phyloP scores from a whole-genome alignment of 495 filamentous ascomycete genomes.

The Neurospora sp. region DNA sequence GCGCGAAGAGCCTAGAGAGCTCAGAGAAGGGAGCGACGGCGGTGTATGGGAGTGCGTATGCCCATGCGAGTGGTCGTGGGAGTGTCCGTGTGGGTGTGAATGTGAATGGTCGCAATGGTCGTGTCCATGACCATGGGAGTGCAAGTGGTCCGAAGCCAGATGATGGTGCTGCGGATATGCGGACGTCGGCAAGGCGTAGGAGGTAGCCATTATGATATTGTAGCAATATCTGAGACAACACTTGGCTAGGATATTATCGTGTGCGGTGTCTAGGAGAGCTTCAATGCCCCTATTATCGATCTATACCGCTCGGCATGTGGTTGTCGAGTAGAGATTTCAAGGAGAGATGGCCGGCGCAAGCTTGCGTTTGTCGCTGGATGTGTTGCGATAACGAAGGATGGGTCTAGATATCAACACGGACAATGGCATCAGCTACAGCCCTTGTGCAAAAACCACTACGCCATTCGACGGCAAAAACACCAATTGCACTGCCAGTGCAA shows the following conservation, averaged over 20 bases:
- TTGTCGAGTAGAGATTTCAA: neutral
- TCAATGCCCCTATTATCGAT: slow-evolving; percentile 8
- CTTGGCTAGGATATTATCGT: neutral
- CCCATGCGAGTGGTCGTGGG: slow-evolving; percentile 28
- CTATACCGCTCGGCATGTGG: neutral
- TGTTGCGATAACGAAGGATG: neutral
- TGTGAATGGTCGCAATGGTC: slow-evolving; percentile 28
- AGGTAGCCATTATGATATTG: slow-evolving; percentile 31
- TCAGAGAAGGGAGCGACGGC: slow-evolving; percentile 13
- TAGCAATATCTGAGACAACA: neutral
- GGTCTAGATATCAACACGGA: neutral
- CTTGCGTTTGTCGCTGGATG: neutral
- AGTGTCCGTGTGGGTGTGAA: slow-evolving; percentile 27
- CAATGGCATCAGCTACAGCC: neutral
- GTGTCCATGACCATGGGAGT: slow-evolving; percentile 15
- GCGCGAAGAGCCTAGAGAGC: slow-evolving; percentile 12
- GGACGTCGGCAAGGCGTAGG: slow-evolving; percentile 41
- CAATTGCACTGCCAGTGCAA: neutral
- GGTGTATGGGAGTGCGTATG: slow-evolving; percentile 26
- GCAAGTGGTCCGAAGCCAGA: slow-evolving; percentile 19
- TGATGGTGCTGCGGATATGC: slow-evolving; percentile 36
- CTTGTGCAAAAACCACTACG: neutral
- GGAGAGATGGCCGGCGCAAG: neutral
- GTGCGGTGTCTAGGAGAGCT: slow-evolving; percentile 10
- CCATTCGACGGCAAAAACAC: neutral